Base-by-base conservation (phyloP, 768 basidiomycete species). In the Amanita phalloides region DNA sequence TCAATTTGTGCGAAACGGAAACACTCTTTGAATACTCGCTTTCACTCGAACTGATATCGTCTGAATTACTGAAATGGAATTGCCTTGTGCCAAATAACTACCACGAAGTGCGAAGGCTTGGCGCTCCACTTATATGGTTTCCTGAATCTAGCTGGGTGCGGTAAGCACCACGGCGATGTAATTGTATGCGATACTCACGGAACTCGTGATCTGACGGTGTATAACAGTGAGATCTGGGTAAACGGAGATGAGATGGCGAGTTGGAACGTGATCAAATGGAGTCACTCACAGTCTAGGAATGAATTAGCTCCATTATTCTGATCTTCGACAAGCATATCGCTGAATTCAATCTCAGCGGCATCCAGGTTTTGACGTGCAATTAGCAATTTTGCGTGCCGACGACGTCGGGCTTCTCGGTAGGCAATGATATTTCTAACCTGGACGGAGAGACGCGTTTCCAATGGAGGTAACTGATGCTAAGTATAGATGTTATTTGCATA, bases 241-340 rank as follows among this genome's bases (percentile, higher is more conserved):
- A 9, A 9, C 28, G 42, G 17, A 52, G 55, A 55, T 56, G 53
- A 36, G 42, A 21, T 33, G 14, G n/a, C 55, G 53, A 33, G 41
- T 6, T 33, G 14, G 13, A 23, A 14, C 32, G 3, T 10, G 32
- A 33, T 13, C 17, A 21, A 42, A 23, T 9, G 21, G 21, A 42
- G 20, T 41, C 44, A 73, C 83, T 56, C 60, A 95, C 92, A 93
- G 63, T 96, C 91, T 4, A 84, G 67, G 67, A 95, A 96, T 1
- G 89, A 84, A 81, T 94, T 78, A 0, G 84, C 86, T n/a, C 89
- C 93, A 59, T 95, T 96, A 62, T 99, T 99, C 64, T 86, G 80
- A 67, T 99, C 96, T 70, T 99, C 96, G 23, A 96, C 82, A 10
- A 99, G 75, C 88, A 96, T 88, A 68, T 99, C 96, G 56, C 87